Percentiles rank a stretch among this genome's conserved stretches.
These are phyloP conservation scores for Dendrobium huoshanense DNA, from an alignment of 106 monocot genomes.

Conservation along the genomic window DNA sequence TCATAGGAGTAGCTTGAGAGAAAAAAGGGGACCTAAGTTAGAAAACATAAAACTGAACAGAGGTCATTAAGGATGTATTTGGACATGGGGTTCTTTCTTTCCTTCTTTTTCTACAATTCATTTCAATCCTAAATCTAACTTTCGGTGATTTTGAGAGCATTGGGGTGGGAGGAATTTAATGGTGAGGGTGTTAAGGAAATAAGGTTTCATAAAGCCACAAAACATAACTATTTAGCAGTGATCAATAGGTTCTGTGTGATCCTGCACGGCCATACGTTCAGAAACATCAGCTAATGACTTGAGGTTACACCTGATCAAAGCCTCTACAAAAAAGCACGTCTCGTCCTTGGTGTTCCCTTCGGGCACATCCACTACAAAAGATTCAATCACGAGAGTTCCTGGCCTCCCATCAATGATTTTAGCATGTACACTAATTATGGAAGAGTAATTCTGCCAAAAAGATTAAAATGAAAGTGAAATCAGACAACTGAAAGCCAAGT, in stretches of 20 bases:
- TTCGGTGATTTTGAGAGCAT: background rate
- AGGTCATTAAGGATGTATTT: background rate
- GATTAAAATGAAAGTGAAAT: background rate
- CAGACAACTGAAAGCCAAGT: background rate
- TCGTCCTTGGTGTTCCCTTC: conserved; percentile 91
- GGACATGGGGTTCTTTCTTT: background rate
- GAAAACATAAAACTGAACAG: background rate
- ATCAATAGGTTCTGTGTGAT: conserved; percentile 29
- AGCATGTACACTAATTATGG: conserved; percentile 68
- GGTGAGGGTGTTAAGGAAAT: background rate
- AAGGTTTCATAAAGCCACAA: background rate
- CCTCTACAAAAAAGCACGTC: conserved; percentile 77
- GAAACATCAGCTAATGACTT: conserved; percentile 75
- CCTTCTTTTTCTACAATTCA: background rate
- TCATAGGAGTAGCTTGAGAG: background rate
- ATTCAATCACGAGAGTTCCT: conserved; percentile 77
- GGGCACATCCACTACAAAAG: conserved; percentile 80
- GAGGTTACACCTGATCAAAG: conserved; percentile 87
- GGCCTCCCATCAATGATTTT: conserved; percentile 70
- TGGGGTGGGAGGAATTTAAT: background rate
- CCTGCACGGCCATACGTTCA: conserved; percentile 56
- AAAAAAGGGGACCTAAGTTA: background rate
- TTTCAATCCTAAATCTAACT: background rate
- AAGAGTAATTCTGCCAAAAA: conserved; percentile 73
- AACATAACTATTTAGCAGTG: background rate